Conservation (phyloP, 2,329 filamentous ascomycete genomes). For the Penicillium brevicompactum region DNA sequence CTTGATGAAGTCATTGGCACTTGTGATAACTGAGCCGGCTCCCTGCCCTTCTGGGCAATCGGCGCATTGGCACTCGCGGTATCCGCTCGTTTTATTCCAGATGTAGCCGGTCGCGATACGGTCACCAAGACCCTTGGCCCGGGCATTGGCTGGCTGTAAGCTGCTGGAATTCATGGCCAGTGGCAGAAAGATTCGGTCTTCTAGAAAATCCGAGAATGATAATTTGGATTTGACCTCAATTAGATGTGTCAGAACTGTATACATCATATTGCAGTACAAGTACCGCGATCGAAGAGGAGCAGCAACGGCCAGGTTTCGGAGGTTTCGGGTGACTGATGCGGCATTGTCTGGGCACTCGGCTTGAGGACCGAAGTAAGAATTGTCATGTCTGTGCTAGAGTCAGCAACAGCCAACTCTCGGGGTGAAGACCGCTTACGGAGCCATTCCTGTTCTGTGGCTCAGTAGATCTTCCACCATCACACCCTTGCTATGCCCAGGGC, state of each 20-base stretch:
- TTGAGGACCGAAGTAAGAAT: constrained; percentile 31
- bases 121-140: constrained; percentile 21
- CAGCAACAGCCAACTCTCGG: neutral
- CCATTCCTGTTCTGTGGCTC: constrained; percentile 55
- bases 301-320: constrained; percentile 50
- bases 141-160: constrained; percentile 39
- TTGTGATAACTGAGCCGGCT: constrained; percentile 47
- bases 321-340: constrained; percentile 44
- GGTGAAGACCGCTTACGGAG: constrained; percentile 37
- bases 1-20: constrained; percentile 33
- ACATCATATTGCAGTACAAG: constrained; percentile 58
- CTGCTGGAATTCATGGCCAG: constrained; percentile 45
- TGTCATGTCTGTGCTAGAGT: constrained; percentile 35
- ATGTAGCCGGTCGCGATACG: constrained; percentile 48
- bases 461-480: constrained; percentile 59
- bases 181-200: constrained; percentile 47
- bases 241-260: constrained; percentile 47
- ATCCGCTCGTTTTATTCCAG: constrained; percentile 35
- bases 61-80: constrained; percentile 27
- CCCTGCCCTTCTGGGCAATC: constrained; percentile 40
- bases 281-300: constrained; percentile 49
- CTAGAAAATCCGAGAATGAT: constrained; percentile 46
- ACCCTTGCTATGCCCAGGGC: constrained; percentile 25
- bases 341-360: constrained; percentile 34
- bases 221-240: constrained; percentile 47